phyloP scores from a whole-genome alignment of 2,329 filamentous ascomycete genomes.

The Scedosporium apiospermum region DNA sequence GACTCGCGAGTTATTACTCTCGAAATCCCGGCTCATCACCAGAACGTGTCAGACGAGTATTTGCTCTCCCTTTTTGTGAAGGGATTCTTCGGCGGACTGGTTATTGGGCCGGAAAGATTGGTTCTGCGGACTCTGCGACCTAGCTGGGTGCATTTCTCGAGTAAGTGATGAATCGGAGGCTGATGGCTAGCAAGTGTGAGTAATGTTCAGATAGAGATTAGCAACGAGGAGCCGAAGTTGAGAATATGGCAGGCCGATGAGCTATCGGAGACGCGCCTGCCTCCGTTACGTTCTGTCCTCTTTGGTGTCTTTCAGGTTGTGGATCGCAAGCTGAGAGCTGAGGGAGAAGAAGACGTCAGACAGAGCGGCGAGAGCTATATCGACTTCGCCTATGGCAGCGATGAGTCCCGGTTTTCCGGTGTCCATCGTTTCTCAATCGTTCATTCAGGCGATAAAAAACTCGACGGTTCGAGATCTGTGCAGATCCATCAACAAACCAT shows the following conservation, averaged over 20 bases:
- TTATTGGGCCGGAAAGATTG: conserved; percentile 17
- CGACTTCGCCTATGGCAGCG: conserved; percentile 20
- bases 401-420: conserved; percentile 16
- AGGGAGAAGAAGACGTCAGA: neutral
- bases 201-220: neutral
- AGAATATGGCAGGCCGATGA: conserved; percentile 2
- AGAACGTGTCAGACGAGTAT: conserved; percentile 14
- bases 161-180: conserved; percentile 11
- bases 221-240: neutral
- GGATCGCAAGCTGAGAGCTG: conserved; percentile 7
- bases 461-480: neutral
- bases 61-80: conserved; percentile 19
- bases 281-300: conserved; percentile 12
- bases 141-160: neutral
- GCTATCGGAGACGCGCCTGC: conserved; percentile 12
- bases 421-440: conserved; percentile 20
- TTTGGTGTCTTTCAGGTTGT: conserved; percentile 19
- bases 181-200: neutral
- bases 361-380: conserved; percentile 14
- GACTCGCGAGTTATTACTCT: conserved; percentile 18
- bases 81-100: conserved; percentile 20
- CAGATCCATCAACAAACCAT: conserved; percentile 14
- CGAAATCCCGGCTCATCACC: conserved; percentile 10
- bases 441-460: conserved; percentile 3
- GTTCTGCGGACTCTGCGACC: conserved; percentile 9